Evolutionary conservation across 2,329 filamentous ascomycete genomes (phyloP), one percentile per base, ranked within the genome.

Genomic region (Colletotrichum godetiae): DNA sequence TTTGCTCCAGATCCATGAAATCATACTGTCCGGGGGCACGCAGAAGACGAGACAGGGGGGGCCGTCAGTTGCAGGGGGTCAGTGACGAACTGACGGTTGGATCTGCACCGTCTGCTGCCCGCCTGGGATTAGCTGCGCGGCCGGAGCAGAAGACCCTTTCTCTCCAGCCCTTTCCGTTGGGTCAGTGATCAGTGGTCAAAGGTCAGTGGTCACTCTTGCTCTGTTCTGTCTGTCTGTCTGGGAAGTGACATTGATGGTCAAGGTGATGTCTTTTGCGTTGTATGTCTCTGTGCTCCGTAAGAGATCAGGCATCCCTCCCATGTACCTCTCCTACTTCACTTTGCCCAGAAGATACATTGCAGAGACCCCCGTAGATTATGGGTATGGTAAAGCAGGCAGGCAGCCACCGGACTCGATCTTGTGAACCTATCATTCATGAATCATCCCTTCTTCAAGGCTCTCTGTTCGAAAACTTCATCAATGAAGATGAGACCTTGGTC

Each of bases 21-120:
- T 72, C 69, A 72, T 72, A 68, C 65, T 7, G 58, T 72, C 65
- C 58, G 65, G 64, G 64, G 69, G 58, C 49, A 55, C 55, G 29
- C 49, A 42, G 35, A 59, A 49, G 63, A 61, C 68, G 49, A 61
- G 63, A 62, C 63, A 60, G 37, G 68, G 62, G 67, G 67, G 53
- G 22, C 42, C 42, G 42, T 49, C 42, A 49, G 42, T n/a, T 19
- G 42, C 42, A 19, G 35, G 59, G 24, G 59, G 11, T 33, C 56
- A 62, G 19, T 33, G 33, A 63, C 58, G 56, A 58, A 52, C 22
- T 55, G 27, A 55, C 52, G 52, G 52, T 59, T 59, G 27, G 64
- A 72, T 68, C 58, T 35, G 31, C 65, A 68, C 58, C 65, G 29
- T 58, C 42, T 53, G 13, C 42, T 69, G 59, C 69, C 69, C 31